Evolutionary conservation across 2,329 filamentous ascomycete species (phyloP), one percentile per base, ranked within the genome.

Genomic region (Aspergillus glaucus): DNA sequence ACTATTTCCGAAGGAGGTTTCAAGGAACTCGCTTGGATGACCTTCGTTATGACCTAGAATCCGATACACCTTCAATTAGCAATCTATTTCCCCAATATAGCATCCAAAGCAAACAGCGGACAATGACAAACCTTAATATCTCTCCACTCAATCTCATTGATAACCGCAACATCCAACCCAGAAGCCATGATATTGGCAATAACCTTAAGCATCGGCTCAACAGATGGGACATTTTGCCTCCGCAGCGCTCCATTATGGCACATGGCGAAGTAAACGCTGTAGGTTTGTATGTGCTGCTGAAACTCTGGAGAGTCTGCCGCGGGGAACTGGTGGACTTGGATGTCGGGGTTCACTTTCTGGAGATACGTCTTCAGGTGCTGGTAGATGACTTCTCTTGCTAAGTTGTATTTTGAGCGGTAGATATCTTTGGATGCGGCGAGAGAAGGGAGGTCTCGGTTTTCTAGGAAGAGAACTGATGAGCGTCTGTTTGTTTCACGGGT

Each of bases 201-300:
- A 55, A 81, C 37, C 21, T 26, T 17, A 6, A 47, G 24, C 21
- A 28, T 15, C 26, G 37, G n/a, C 17, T 42, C 45, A 34, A 32
- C 45, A 43, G 40, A 14, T 1, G 17, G 10, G n/a, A 7, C 19
- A 5, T 42, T 30, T 6, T 17, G 4, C 14, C n/a, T 12, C 15
- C 40, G 37, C 36, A 59, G 49, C 45, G 63, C 56, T 34, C 82
- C 84, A 61, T 87, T 81, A 55, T 86, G 82, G 45, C 77, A 79
- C 70, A 89, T 77, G 46, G 87, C 68, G 57, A 88, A 87, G 58
- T 85, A 82, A 4, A 82, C 69, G 0, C 79, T 75, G 28, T 76
- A 73, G 1, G 62, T 58, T 2, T 69, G 54, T 1, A 86, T 67
- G 57, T 87, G 86, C 1, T 73, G 57, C 3, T 62, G 52, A 56